Conservation (phyloP, 2,329 filamentous ascomycete species). For the Nannizziopsis arthrosporioides region DNA sequence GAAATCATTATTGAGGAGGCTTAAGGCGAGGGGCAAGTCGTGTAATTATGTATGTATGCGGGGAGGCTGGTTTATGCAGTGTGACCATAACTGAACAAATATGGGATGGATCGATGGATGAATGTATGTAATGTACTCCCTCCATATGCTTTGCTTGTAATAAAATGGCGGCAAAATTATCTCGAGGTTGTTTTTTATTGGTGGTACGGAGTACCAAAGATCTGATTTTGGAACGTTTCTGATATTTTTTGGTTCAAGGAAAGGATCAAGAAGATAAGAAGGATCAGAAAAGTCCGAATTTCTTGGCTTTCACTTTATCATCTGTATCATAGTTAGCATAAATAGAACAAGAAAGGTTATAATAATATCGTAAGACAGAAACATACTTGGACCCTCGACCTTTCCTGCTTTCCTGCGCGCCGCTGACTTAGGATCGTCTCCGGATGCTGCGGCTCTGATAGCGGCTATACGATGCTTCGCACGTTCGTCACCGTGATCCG, state of each 20-base stretch:
- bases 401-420: slow-evolving; percentile 13
- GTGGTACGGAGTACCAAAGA: too few relatives aligned
- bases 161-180: too few relatives aligned
- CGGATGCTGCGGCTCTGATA: slow-evolving; percentile 69
- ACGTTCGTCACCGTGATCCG: slow-evolving; percentile 79
- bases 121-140: too few relatives aligned
- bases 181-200: too few relatives aligned
- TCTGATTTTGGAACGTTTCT: too few relatives aligned
- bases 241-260: slow-evolving; percentile 28
- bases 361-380: neutral
- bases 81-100: too few relatives aligned
- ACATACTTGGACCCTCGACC: slow-evolving; percentile 15
- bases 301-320: slow-evolving; percentile 17
- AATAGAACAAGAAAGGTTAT: neutral
- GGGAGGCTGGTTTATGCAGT: too few relatives aligned
- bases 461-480: slow-evolving; percentile 77
- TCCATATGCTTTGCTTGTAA: too few relatives aligned
- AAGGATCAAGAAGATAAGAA: slow-evolving; percentile 35
- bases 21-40: too few relatives aligned
- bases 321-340: slow-evolving; percentile 3
- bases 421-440: slow-evolving; percentile 27
- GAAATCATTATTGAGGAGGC: too few relatives aligned
- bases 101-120: too few relatives aligned
- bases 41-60: too few relatives aligned
- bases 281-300: slow-evolving; percentile 20